These are phyloP conservation scores for Phytopythium cucurbitacearum DNA, from an alignment of 352 stramenopile genomes.

Conservation along the genomic window DNA sequence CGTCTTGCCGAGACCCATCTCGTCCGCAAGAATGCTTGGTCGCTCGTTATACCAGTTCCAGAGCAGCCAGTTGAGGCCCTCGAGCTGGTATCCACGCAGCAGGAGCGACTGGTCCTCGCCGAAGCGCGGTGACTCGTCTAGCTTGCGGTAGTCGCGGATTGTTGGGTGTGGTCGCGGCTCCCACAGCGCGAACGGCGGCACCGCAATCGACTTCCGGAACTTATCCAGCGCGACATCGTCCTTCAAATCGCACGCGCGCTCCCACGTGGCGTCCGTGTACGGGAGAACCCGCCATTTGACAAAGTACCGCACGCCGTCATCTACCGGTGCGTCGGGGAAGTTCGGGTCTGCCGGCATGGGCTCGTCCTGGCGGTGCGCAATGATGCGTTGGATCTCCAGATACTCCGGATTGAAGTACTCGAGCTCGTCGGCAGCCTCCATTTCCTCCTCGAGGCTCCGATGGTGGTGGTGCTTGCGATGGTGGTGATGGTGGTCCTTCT, in stretches of 20 bases:
- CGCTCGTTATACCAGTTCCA: constrained; percentile 91
- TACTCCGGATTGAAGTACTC: constrained; percentile 92
- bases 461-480: constrained; percentile 39
- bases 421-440: constrained; percentile 39
- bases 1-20: constrained; percentile 93
- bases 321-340: constrained; percentile 63
- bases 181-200: constrained; percentile 63
- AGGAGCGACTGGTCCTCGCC: constrained; percentile 67
- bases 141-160: constrained; percentile 81
- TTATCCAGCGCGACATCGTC: constrained; percentile 78
- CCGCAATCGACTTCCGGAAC: constrained; percentile 50
- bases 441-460: constrained; percentile 28
- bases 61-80: constrained; percentile 87
- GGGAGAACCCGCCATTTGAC: constrained; percentile 87
- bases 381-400: constrained; percentile 84
- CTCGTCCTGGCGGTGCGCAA: constrained; percentile 70
- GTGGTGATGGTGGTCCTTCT: constrained; percentile 58
- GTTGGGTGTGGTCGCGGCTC: constrained; percentile 57
- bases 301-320: constrained; percentile 83
- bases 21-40: constrained; percentile 84
- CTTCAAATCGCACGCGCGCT: constrained; percentile 82
- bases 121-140: constrained; percentile 76
- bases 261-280: constrained; percentile 87
- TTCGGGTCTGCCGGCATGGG: constrained; percentile 44
- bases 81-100: constrained; percentile 80